Evolutionary conservation across 2,329 filamentous ascomycete species (phyloP).

Genomic region (Chaetomium sp.): DNA sequence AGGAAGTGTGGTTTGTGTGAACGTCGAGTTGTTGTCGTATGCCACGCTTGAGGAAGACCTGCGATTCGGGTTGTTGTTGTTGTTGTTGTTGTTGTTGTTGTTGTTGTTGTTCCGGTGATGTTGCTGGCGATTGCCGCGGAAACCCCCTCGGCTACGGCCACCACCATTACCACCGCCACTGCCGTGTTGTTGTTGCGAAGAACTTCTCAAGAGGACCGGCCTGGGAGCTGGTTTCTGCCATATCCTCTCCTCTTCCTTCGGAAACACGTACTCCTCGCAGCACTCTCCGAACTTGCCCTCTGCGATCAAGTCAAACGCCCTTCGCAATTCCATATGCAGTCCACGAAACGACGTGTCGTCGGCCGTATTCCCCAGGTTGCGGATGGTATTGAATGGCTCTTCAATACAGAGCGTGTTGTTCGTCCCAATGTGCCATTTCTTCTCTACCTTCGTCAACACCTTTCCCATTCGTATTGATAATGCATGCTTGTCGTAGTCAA

Average conservation of each 20-base stretch:
- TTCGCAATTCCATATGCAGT: conserved; percentile 79
- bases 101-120: conserved; percentile 31
- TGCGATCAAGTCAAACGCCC: conserved; percentile 78
- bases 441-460: conserved; percentile 72
- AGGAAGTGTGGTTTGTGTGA: conserved; percentile 33
- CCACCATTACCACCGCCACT: conserved; percentile 26
- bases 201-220: conserved; percentile 53
- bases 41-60: conserved; percentile 48
- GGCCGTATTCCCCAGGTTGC: conserved; percentile 92
- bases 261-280: conserved; percentile 83
- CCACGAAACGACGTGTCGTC: conserved; percentile 92
- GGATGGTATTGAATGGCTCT: conserved; percentile 84
- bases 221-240: conserved; percentile 52
- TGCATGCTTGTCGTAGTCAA: conserved; percentile 79
- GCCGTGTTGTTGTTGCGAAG: conserved; percentile 49
- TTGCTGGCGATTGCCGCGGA: conserved; percentile 42
- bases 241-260: conserved; percentile 67
- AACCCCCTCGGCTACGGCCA: conserved; percentile 43
- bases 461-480: conserved; percentile 80
- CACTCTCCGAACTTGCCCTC: conserved; percentile 73
- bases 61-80: conserved; percentile 23
- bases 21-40: conserved; percentile 44
- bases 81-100: no score
- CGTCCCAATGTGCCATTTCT: conserved; percentile 74
- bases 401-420: conserved; percentile 91